Base-by-base conservation (phyloP, 257 asterid genomes). In the Ehretia macrophylla region DNA sequence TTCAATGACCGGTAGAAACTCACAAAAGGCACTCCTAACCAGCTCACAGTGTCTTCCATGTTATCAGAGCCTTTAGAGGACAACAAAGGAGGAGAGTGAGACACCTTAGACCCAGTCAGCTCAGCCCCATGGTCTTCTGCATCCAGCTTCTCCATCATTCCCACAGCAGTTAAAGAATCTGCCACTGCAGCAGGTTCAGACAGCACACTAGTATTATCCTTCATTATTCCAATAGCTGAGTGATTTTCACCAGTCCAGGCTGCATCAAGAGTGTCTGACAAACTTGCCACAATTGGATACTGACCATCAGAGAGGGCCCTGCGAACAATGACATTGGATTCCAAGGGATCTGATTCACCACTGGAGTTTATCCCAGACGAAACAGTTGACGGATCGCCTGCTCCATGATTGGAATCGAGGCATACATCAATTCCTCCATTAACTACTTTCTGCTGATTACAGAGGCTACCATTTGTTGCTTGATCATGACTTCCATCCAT, bases 221-320 rank as follows among this genome's bases (percentile, higher is more conserved):
- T 55, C 4, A 75, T 59, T 58, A 70, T 59, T 49, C 69, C 77
- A 20, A 21, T 27, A 65, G 57, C 58, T 14, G 87, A 71, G 32
- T 66, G 66, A 66, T 68, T 83, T 83, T 86, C 85, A 38, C 99
- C 94, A 12, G 87, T 88, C 99, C 97, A 92, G 9, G 90, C 95
- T 44, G 96, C 95, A 81, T 92, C 94, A 53, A 86, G 86, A 55
- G 96, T 81, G 59, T 83, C 85, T 21, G 95, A 83, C 79, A 92
- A 72, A 75, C 83, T 79, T 42, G 62, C 57, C 32, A 69, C 38
- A 63, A 69, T 74, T 42, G 96, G 84, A 59, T 78, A 50, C 72
- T 82, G 87, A 11, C 87, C 94, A 45, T 78, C 89, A 12, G 95
- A 79, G 54, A 84, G 82, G 49, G 79, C 82, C 64, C 83, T 76